phyloP scores from a whole-genome alignment of 2,329 filamentous ascomycete genomes.

The Emmonsiellopsis sp. region DNA sequence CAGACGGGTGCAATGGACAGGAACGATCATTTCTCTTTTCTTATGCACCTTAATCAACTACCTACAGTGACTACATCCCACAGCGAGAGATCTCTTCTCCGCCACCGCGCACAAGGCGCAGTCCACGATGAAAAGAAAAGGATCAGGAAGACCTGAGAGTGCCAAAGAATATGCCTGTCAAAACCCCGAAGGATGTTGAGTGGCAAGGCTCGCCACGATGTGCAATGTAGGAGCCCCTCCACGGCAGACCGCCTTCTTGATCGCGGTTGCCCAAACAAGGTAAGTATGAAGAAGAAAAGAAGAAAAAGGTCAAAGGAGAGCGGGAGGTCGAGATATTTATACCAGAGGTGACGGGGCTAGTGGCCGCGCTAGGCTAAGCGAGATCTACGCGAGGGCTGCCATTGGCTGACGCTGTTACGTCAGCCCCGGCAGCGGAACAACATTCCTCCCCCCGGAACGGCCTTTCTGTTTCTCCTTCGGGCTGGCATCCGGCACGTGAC shows the following conservation, averaged over 20 bases:
- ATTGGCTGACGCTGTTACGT: conserved; percentile 15
- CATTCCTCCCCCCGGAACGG: background rate
- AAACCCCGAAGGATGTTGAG: conserved; percentile 43
- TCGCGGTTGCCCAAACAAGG: conserved; percentile 41
- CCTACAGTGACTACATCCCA: background rate
- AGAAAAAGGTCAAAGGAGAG: conserved; percentile 15
- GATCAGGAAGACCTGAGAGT: conserved; percentile 22
- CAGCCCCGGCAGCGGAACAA: background rate
- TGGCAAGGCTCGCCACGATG: conserved; percentile 43
- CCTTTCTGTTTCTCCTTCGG: background rate
- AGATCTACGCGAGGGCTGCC: conserved; percentile 3
- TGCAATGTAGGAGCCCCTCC: conserved; percentile 49
- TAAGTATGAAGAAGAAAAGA: conserved; percentile 44
- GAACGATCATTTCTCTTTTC: too few relatives aligned
- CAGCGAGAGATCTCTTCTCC: conserved; percentile 22
- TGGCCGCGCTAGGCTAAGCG: conserved; percentile 23
- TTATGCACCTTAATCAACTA: too few relatives aligned
- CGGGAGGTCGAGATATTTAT: conserved; percentile 23
- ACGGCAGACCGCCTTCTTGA: conserved; percentile 39
- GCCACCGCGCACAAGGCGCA: conserved; percentile 26
- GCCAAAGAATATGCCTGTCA: conserved; percentile 45
- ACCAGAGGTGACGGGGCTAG: background rate
- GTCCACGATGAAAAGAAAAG: conserved; percentile 34
- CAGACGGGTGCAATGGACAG: background rate
- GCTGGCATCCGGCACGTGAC: background rate